Evolutionary conservation across 2,329 filamentous ascomycete species (phyloP).

Genomic region (Microsporum ferrugineum): DNA sequence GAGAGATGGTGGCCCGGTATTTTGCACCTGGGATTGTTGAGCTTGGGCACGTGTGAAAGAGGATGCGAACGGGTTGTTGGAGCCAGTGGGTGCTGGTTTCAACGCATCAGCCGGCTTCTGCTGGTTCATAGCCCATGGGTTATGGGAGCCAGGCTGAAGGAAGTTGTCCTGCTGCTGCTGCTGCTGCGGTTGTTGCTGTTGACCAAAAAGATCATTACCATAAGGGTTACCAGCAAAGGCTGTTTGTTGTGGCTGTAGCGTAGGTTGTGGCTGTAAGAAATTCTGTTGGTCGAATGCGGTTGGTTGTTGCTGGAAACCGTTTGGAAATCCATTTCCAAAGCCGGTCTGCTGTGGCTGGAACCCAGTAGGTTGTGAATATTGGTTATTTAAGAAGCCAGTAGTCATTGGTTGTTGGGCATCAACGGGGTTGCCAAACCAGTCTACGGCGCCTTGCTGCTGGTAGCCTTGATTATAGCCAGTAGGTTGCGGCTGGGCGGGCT

Average conservation of each 20-base stretch:
- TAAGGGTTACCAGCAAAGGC: conserved; percentile 51
- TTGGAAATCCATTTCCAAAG: conserved; percentile 57
- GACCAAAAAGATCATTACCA: conserved; percentile 34
- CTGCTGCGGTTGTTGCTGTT: conserved; percentile 38
- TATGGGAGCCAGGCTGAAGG: conserved; percentile 73
- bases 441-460: conserved; percentile 88
- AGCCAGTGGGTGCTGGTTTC: conserved; percentile 78
- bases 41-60: conserved; percentile 51
- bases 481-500: conserved; percentile 57
- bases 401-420: conserved; percentile 61
- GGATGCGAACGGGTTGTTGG: conserved; percentile 91
- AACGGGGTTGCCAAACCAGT: conserved; percentile 94
- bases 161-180: conserved; percentile 46
- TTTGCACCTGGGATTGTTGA: conserved; percentile 42
- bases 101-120: conserved; percentile 48
- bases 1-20: conserved; percentile 56
- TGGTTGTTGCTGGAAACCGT: conserved; percentile 58
- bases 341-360: conserved; percentile 50
- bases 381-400: conserved; percentile 56
- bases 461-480: conserved; percentile 96
- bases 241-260: conserved; percentile 49
- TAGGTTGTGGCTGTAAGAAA: conserved; percentile 34
- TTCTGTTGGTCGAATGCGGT: conserved; percentile 52
- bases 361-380: conserved; percentile 69
- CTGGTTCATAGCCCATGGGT: conserved; percentile 69